Percentiles rank a stretch among this genome's conserved stretches.
Evolutionary conservation across 2,329 filamentous ascomycete species (phyloP).

Genomic region (Apiospora phragmitis): DNA sequence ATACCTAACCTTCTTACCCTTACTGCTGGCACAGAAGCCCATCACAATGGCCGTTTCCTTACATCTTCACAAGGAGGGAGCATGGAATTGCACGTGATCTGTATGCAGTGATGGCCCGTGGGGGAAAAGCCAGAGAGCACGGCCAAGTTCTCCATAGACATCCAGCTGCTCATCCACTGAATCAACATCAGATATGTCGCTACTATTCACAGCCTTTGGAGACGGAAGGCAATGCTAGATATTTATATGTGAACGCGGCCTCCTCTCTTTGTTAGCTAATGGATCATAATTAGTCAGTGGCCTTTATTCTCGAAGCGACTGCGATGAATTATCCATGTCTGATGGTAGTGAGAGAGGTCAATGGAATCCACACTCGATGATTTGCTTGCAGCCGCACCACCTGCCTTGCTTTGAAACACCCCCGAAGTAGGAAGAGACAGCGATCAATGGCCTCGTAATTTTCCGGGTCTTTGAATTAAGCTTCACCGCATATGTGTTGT

Average conservation of each 20-base stretch:
- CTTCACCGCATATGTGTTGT: conserved; percentile 4
- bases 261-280: not conserved
- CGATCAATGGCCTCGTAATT: not conserved
- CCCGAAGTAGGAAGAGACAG: not conserved
- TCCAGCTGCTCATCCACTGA: not conserved
- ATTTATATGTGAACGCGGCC: not conserved
- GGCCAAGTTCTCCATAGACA: not conserved
- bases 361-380: conserved; percentile 1
- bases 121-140: not conserved
- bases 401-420: not conserved
- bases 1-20: not conserved
- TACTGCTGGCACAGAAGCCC: not conserved
- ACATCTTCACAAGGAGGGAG: not conserved
- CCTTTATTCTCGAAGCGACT: not conserved
- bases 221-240: not conserved
- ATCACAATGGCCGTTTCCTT: not conserved
- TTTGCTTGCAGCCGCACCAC: not conserved
- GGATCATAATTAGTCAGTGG: not conserved
- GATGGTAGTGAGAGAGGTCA: not conserved
- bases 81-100: not conserved
- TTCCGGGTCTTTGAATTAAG: conserved; percentile 1
- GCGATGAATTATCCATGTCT: not conserved
- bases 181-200: not conserved
- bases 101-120: not conserved
- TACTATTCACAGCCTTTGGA: not conserved